Evolutionary conservation across 2,329 filamentous ascomycete species (phyloP), one percentile per base, ranked within the genome.

Genomic region (Escovopsis sp.): DNA sequence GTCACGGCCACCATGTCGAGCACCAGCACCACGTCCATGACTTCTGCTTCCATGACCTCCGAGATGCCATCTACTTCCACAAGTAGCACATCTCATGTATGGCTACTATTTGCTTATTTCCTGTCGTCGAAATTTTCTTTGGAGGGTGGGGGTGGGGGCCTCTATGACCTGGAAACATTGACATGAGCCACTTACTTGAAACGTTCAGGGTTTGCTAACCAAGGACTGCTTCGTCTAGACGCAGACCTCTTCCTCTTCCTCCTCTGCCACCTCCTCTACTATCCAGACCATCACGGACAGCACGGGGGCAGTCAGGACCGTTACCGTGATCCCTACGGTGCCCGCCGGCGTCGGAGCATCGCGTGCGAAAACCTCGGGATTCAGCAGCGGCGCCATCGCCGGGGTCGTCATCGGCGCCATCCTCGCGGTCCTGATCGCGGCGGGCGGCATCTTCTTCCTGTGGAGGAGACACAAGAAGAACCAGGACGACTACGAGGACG

Each of bases 391-490:
- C 2, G 57, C 60, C 8, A 61, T 68, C 23, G 68, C 62, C 2
- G 70, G 69, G 13, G 63, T 74, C 10, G 65, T 64, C 3, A 49
- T 73, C 4, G 70, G 68, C 17, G 55, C 73, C 16, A 53, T 68
- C 11, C 60, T 48, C 3, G 57, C 59, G 5, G 45, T 69, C 5
- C 55, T 63, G 10, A 48, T 60, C 5, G 41, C 60, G 7, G 55
- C 52, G 4, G 55, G 46, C 1, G 41, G 58, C 4, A 49, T 48
- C 2, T 51, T 62, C 15, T 63, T 67, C 42, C 58, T 65, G 34
- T 57, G 60, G 41, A 52, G 68, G 34, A 58, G 61, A 30, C 60
- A 61, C 31, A 61, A 60, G 39, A 66, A 61, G 49, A 56, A 61
- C 4, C 51, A 60, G 17, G 56, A 63, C 34, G 56, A 59, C 10